Base-by-base conservation (phyloP, 1,284 basidiomycete genomes). In the Ceratobasidium papillatum region DNA sequence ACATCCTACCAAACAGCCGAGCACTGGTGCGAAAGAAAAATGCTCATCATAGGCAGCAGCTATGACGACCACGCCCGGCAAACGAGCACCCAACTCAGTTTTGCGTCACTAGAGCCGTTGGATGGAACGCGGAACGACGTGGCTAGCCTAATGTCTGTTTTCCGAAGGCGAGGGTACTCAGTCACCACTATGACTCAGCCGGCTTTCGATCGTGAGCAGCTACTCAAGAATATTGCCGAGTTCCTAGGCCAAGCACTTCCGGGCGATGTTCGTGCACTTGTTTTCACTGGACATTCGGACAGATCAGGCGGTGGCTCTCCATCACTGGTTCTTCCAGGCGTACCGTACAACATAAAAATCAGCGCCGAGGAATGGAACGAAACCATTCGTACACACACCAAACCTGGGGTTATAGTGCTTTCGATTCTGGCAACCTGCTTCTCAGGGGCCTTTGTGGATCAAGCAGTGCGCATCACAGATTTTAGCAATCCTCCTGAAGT, bases 41-140 rank as follows among this genome's bases (percentile, higher is more conserved):
- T 69, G 32, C 51, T 69, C 11, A 69, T 69, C 34, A 69, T 69
- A n/a, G 66, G 66, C 3, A 58, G 66, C 27, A 34, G 54, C 22
- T 69, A 69, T 34, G 3, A 34, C 4, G 32, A 41, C 3, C 9
- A 32, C n/a, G 41, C n/a, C 12, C 8, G 22, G 36, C 34, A 30
- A 32, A 41, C 38, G 11, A 41, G 36, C 22, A 30, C 34, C 12
- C 36, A 22, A 5, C n/a, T 62, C 25, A 30, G 25, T 11, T 3
- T 27, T 8, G 32, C 66, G 14, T 17, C 52, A 7, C 7, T 12
- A 5, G 22, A 38, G 9, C n/a, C 52, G 1, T 56, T 54, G 25
- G 1, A 27, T 22, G 54, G 30, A 7, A 58, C 30, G 27, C 9
- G 5, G 5, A 3, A 34, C 30, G 66, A 69, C 41, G 36, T 27